A percentile compares a stretch with the other conserved stretches of the same genome.
Conservation (phyloP, 371 early-diverging fungal species). For the Synchytrium microbalum region DNA sequence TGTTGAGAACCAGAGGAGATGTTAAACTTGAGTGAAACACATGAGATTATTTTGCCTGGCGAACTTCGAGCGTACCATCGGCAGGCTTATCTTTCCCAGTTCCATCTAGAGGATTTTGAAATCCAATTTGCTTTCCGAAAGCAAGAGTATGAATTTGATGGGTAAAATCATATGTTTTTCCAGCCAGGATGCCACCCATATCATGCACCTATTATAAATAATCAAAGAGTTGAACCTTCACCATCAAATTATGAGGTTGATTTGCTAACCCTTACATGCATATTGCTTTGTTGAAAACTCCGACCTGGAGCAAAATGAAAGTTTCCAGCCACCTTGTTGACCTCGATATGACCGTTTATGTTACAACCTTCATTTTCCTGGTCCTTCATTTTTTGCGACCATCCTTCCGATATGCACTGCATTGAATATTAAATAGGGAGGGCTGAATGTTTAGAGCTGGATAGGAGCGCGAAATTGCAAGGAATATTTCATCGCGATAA, state of each 20-base stretch:
- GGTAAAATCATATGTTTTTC: conserved; percentile 62
- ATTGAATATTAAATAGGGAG: not conserved
- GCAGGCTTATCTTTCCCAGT: conserved; percentile 34
- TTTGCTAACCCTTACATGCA: conserved; percentile 91
- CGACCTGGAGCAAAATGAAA: conserved; percentile 91
- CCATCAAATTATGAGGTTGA: conserved; percentile 30
- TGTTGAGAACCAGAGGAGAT: conserved; percentile 3
- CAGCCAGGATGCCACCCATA: conserved; percentile 1
- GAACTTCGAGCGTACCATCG: conserved; percentile 19
- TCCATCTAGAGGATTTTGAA: conserved; percentile 73
- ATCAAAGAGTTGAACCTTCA: not conserved
- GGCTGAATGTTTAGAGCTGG: not conserved
- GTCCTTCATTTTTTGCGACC: conserved; percentile 60
- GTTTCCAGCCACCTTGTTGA: conserved; percentile 86
- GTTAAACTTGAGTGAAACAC: conserved; percentile 8
- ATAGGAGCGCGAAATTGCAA: not conserved
- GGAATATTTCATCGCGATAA: not conserved
- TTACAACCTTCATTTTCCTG: conserved; percentile 87
- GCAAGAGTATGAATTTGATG: conserved; percentile 76
- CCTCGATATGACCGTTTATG: conserved; percentile 67
- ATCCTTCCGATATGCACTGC: conserved; percentile 81
- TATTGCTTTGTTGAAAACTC: conserved; percentile 63
- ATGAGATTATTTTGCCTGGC: conserved; percentile 2
- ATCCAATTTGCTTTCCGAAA: conserved; percentile 67
- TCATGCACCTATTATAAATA: not conserved